Evolutionary conservation across 2,329 filamentous ascomycete genomes (phyloP), one percentile per base, ranked within the genome.

Genomic region (Beauveria scarabaeidicola): DNA sequence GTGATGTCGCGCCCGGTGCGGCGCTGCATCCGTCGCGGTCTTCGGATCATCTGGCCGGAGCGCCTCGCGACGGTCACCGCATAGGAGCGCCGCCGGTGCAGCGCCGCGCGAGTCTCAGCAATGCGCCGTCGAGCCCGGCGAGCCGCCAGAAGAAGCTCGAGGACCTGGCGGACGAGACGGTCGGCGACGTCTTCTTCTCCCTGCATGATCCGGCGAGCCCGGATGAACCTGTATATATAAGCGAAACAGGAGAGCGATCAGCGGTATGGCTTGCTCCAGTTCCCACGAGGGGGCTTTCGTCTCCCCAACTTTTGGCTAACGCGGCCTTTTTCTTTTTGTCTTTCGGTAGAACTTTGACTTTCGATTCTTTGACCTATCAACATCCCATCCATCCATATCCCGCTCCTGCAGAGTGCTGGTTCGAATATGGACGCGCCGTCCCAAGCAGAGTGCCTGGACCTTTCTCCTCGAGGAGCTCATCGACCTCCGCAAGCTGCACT

Each of bases 171-270:
- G 84, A 86, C 56, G 83, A 80, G 66, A 81, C 84, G 55, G 86
- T 94, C 73, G 90, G 87, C n/a, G 89, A 97, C 73, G 86, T 87
- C 17, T 97, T 96, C 79, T 94, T 96, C 72, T 89, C 90, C 3
- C 70, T 97, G 55, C 92, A 97, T 71, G 82, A 86, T 50, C 76
- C 82, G 1, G 82, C 75, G 3, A 74, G 84, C 55, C 73, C 80
- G 51, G 86, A 51, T 3, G 46, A 90, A 17, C 91, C 93, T 0
- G 75, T 97, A n/a, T 97, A 97, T 71, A 83, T 96, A 66, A 96
- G 91, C 68, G 93, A 97, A 74, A 79, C 88, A 23, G 82, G 86
- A 29, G 82, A 88, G 65, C 85, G 85, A 67, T 86, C 89, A n/a
- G 91, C 91, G 74, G 80, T 83, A 73, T 50, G 64, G 32, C 32